Base-by-base conservation (phyloP, 805 yeast genomes). In the Yueomyces sp. region DNA sequence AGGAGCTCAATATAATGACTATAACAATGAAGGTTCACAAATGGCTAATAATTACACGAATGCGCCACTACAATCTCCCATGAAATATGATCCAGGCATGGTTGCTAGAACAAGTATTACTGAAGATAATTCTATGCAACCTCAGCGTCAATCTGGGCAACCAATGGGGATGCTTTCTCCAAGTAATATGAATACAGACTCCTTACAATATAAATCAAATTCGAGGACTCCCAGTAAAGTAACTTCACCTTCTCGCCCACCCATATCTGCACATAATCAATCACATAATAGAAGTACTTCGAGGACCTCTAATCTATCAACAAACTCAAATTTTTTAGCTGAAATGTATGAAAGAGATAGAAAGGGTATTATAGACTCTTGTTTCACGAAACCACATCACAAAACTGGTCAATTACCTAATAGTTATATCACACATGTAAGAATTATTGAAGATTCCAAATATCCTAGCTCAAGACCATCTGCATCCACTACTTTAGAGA, bases 401-500 rank as follows among this genome's bases (percentile, higher is more conserved):
- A 56, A 61, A 9, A 65, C 67, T 32, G 71, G 72, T 6, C 58
- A 56, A 26, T 62, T 69, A 27, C 60, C 69, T 8, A 81, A 77
- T 41, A 72, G 72, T 29, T 86, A 86, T 59, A 73, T 82, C 44
- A 79, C 92, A 1, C 96, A 86, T 59, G 79, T 83, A 12, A 64
- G 82, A 43, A 72, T 85, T 36, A 71, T 77, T 39, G 96, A 86
- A 56, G 92, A 78, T 60, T 70, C 86, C 0, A 75, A 73, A 46
- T 80, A 70, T 49, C 86, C 92, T 3, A 73, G 78, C 31, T 55
- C 70, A 0, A 73, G 82, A 31, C 95, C 95, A 0, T 85, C 92
- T 1, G 58, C 71, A 1, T 63, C 62, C 38, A 67, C 79, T 3
- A 56, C 69, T 1, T 53, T 56, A 45, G 63, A 61, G 29, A 72